phyloP scores from a whole-genome alignment of 1,284 basidiomycete genomes.

The Sparassis latifolia region DNA sequence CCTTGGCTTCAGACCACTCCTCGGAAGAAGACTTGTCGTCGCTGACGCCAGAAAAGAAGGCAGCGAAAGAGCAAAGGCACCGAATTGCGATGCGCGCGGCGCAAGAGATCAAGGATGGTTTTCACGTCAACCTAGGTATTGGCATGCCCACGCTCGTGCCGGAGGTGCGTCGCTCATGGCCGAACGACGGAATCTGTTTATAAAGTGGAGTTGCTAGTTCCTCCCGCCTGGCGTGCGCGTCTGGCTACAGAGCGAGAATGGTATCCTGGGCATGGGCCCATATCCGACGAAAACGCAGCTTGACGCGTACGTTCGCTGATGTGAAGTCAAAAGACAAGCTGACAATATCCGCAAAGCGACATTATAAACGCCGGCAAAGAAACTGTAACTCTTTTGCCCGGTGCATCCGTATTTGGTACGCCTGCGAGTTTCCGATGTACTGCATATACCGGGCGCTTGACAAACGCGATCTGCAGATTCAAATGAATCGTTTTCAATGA shows the following conservation, averaged over 20 bases:
- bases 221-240: conserved; percentile 76
- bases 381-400: conserved; percentile 88
- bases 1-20: conserved; percentile 40
- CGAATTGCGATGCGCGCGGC: conserved; percentile 84
- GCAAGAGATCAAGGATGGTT: conserved; percentile 87
- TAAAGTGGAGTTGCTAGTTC: conserved; percentile 35
- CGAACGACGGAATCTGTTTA: too few relatives aligned
- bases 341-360: conserved; percentile 44
- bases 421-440: not conserved
- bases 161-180: conserved; percentile 16
- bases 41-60: conserved; percentile 44
- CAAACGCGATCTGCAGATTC: conserved; percentile 48
- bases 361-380: conserved; percentile 97
- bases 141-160: conserved; percentile 96
- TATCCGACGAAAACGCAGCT: conserved; percentile 84
- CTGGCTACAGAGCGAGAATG: conserved; percentile 94
- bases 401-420: conserved; percentile 84
- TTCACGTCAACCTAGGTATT: conserved; percentile 66
- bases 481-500: conserved; percentile 91
- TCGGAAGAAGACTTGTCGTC: conserved; percentile 19
- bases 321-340: not conserved
- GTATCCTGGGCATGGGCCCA: conserved; percentile 92
- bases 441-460: not conserved
- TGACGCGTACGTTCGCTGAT: conserved; percentile 66
- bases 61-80: conserved; percentile 47